Base-by-base conservation (phyloP, 306 rosid genomes). In the Luffa acutangula region DNA sequence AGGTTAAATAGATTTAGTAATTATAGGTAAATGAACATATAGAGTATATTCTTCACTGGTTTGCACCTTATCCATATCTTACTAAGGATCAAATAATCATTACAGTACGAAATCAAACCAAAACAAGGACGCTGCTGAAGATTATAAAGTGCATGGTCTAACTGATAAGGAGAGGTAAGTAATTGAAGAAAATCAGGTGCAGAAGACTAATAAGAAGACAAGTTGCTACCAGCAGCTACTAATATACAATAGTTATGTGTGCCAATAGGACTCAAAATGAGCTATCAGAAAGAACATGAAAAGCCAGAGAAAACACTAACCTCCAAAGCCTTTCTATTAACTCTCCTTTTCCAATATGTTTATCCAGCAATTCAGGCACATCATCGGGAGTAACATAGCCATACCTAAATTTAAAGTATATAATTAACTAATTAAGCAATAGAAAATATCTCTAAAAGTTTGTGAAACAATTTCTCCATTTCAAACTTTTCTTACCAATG, bases 351-450 rank as follows among this genome's bases (percentile, higher is more conserved):
- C 84, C 90, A 83, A 95, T 90, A 82, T 95, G 97, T 52, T 85
- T 90, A 81, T 92, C 98, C 84, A 95, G 87, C 87, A 95, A 85
- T 75, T 83, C 90, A 20, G 97, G 88, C 54, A 95, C 96, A 46
- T 93, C 97, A 70, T 90, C 82, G 14, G 98, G 97, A 83, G 97
- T 91, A 75, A 90, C 96, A 78, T 92, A 95, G 75, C 98, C 98
- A 84, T 91, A 95, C 98, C 97, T 95, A 87, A 21, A 88, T 80
- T 70, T 33, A 75, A 53, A 20, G 18, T 46, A 39, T 10, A 78
- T 14, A 65, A 77, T 78, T 56, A 79, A 53, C 53, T 15, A 65
- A 6, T 36, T 15, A 46, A 20, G 1, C 76, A 71, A 45, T 21
- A 45, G 54, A 46, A 71, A 71, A 11, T 45, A 21, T 71, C 76